A percentile compares a stretch with the other conserved stretches of the same genome.
Evolutionary conservation across 495 filamentous ascomycete genomes (phyloP).

Genomic region (Daldinia caldariorum): DNA sequence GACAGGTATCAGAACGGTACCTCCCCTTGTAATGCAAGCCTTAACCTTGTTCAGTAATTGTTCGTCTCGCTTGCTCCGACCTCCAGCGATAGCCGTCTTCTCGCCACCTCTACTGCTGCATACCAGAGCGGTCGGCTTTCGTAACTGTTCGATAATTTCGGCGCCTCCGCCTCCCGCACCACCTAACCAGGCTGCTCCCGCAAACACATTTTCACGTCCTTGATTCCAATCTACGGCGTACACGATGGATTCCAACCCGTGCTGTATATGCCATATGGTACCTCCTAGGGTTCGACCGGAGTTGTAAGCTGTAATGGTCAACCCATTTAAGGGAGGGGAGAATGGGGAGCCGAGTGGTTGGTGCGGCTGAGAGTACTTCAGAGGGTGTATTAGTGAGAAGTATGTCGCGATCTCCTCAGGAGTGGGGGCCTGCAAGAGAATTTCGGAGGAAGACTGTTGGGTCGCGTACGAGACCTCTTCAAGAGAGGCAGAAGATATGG

Average conservation of each 20-base stretch:
- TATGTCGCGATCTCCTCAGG: slow-evolving; percentile 89
- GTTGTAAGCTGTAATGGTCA: slow-evolving; percentile 96
- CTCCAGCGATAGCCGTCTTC: slow-evolving; percentile 72
- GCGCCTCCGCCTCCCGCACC: slow-evolving; percentile 79
- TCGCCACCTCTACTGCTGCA: slow-evolving; percentile 88
- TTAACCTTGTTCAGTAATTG: slow-evolving; percentile 84
- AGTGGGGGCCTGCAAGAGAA: slow-evolving; percentile 83
- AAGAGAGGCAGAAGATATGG: slow-evolving; percentile 74
- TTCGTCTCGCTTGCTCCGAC: slow-evolving; percentile 83
- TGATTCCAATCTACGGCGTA: slow-evolving; percentile 99
- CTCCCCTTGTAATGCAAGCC: slow-evolving; percentile 77
- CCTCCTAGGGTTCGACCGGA: slow-evolving; percentile 95
- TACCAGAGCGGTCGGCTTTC: slow-evolving; percentile 90
- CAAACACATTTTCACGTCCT: slow-evolving; percentile 87
- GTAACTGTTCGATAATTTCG: slow-evolving; percentile 90
- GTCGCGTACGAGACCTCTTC: slow-evolving; percentile 70
- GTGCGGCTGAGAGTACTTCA: slow-evolving; percentile 97
- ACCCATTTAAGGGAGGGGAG: slow-evolving; percentile 87
- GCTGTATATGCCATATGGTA: slow-evolving; percentile 98
- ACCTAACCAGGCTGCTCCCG: slow-evolving; percentile 92
- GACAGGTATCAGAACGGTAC: slow-evolving; percentile 93
- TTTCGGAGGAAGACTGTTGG: slow-evolving; percentile 62
- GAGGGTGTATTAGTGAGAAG: slow-evolving; percentile 88
- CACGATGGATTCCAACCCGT: slow-evolving; percentile 95
- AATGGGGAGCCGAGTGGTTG: slow-evolving; percentile 86